Evolutionary conservation across 768 basidiomycete species (phyloP), one percentile per base, ranked within the genome.

Genomic region (Lenzites betulinus): DNA sequence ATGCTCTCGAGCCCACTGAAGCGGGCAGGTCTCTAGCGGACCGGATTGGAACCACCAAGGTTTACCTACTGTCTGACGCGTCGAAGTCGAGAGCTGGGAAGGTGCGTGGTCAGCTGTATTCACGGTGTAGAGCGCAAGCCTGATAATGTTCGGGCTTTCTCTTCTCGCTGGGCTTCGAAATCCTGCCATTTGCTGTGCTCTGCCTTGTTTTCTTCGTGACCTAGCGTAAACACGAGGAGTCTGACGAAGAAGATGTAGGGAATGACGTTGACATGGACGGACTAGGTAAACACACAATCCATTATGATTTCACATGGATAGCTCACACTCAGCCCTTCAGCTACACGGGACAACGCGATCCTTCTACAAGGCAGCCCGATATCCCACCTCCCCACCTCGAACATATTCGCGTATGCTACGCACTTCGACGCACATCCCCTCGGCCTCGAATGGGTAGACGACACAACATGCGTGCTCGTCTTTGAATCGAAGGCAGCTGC

Each of bases 361-460:
- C 80, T 92, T 50, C 69, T 93, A n/a, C 79, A 77, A 5, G 92
- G 92, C 23, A 68, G 82, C 7, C 89, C 92, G 0, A 90, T 94
- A 58, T 78, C 86, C 4, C 82, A 87, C 66, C 81, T 94, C 9
- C 84, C 90, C 23, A 94, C 92, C 3, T 78, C 83, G 2, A 82
- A 88, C 39, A 79, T 94, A 54, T 93, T 93, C 69, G 91, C 88
- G 0, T 94, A 93, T 66, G 86, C 87, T 33, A 88, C 85, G 1
- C 88, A 93, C 65, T 92, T 90, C 67, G 87, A 89, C 48, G 79
- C 85, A 0, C 78, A 82, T 20, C 92, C 92, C 0, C 80, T 91
- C 63, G 92, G 82, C 8, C 76, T 94, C 8, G 92, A 94, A 75
- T 94, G 92, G 92, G 81, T 94, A 20, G 86, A 92, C 71, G 92